Conservation (phyloP, 192 early-diverging fungal genomes). For the Blastocladiella britannica region DNA sequence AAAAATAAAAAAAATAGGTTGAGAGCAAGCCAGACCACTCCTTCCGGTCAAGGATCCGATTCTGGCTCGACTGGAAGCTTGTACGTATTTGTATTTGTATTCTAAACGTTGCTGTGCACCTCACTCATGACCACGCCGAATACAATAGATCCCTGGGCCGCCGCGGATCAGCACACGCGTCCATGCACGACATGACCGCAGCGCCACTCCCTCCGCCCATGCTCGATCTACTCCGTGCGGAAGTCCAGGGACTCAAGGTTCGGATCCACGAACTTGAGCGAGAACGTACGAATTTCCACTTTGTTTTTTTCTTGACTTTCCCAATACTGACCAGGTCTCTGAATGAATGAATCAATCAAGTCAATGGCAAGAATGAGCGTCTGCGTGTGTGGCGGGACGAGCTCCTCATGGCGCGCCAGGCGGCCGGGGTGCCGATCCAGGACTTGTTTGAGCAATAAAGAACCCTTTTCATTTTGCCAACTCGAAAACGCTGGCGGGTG, state of each 20-base stretch:
- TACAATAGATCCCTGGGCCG: slow-evolving; percentile 14
- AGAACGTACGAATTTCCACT: slow-evolving; percentile 7
- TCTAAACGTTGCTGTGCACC: slow-evolving; percentile 9
- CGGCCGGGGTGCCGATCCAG: slow-evolving; percentile 8
- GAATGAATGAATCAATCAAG: slow-evolving; percentile 1
- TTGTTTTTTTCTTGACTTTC: not conserved
- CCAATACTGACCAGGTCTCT: not conserved
- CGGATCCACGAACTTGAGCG: slow-evolving; percentile 16
- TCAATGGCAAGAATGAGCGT: slow-evolving; percentile 12
- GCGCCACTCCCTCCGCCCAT: slow-evolving; percentile 15
- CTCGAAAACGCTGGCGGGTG: too few species aligned
- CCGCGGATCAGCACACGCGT: slow-evolving; percentile 16
- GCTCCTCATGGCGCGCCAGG: slow-evolving; percentile 11
- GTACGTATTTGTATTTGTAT: not conserved
- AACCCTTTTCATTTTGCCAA: too few species aligned
- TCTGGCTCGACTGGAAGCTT: not conserved
- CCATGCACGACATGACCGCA: slow-evolving; percentile 11
- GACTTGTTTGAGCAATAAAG: not conserved
- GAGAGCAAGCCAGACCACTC: slow-evolving; percentile 6
- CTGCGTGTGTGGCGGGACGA: slow-evolving; percentile 13
- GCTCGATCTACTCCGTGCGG: slow-evolving; percentile 16
- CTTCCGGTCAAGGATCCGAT: not conserved
- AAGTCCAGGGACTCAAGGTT: slow-evolving; percentile 12
- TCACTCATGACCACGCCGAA: slow-evolving; percentile 12
- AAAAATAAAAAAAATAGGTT: too few species aligned